Conservation (phyloP, 1,284 basidiomycete genomes). For the Ceratobasidium sp. region DNA sequence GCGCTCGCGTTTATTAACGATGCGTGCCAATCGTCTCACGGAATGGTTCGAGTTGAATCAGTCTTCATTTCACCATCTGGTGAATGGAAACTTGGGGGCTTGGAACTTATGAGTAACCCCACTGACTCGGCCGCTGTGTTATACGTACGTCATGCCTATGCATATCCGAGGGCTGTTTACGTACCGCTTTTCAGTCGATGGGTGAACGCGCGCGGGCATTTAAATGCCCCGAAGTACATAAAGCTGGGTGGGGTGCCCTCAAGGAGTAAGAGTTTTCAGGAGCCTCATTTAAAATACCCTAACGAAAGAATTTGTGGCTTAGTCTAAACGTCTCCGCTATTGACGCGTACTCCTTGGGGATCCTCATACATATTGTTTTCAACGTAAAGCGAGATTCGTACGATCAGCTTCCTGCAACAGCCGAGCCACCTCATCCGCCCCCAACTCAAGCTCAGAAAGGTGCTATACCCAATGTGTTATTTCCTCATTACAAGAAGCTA, state of each 20-base stretch:
- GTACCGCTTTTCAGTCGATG: constrained; percentile 62
- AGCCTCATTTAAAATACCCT: neutral
- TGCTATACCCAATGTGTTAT: constrained; percentile 77
- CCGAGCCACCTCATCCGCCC: constrained; percentile 72
- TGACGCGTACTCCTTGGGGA: constrained; percentile 86
- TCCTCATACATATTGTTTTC: constrained; percentile 85
- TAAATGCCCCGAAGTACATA: constrained; percentile 87
- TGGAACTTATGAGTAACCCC: constrained; percentile 86
- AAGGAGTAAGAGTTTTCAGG: constrained; percentile 69
- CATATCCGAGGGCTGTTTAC: neutral
- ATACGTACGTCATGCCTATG: constrained; percentile 65
- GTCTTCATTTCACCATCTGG: constrained; percentile 91
- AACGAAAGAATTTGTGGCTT: neutral
- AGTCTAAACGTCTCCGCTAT: constrained; percentile 76
- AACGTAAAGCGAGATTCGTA: constrained; percentile 62
- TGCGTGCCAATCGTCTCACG: constrained; percentile 85
- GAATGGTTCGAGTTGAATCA: constrained; percentile 78
- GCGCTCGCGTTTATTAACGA: constrained; percentile 93
- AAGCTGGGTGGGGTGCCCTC: constrained; percentile 80
- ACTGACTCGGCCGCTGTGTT: constrained; percentile 78
- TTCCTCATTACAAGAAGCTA: constrained; percentile 84
- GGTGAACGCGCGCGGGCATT: constrained; percentile 70
- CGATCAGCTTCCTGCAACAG: constrained; percentile 71
- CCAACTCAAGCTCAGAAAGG: constrained; percentile 78
- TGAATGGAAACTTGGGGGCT: constrained; percentile 96